Conservation (phyloP, 1,139 yeast genomes). For the Geotrichum siamense region DNA sequence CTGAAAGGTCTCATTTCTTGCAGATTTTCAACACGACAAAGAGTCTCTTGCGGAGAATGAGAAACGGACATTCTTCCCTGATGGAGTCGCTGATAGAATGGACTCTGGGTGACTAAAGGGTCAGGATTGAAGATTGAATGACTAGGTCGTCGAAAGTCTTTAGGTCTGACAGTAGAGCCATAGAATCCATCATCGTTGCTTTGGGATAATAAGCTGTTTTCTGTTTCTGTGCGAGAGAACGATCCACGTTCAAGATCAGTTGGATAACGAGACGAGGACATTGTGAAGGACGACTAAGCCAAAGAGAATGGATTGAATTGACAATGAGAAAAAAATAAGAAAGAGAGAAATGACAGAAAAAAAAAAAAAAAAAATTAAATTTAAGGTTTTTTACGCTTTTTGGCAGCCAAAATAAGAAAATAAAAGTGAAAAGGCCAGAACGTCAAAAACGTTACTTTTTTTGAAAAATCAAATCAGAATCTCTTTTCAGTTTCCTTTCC, state of each 20-base stretch:
- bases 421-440: no score
- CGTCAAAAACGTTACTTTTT: no score
- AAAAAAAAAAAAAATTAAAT: no score
- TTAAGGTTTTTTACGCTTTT: no score
- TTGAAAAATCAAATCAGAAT: no score
- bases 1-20: conserved; percentile 47
- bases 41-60: conserved; percentile 16
- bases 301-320: no score
- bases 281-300: background rate
- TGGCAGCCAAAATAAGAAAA: no score
- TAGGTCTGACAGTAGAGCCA: conserved; percentile 6
- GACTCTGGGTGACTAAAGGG: background rate
- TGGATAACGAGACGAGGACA: background rate
- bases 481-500: no score
- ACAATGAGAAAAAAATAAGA: background rate
- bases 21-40: conserved; percentile 29
- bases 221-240: no score
- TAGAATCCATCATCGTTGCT: no score
- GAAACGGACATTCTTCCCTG: conserved; percentile 15
- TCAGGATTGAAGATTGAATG: conserved; percentile 11
- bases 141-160: conserved; percentile 2
- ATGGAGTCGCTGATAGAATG: conserved; percentile 17
- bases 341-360: background rate
- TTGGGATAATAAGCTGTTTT: no score
- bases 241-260: background rate